Conservation (phyloP, 2,329 filamentous ascomycete genomes). For the Fusarium vanettenii region DNA sequence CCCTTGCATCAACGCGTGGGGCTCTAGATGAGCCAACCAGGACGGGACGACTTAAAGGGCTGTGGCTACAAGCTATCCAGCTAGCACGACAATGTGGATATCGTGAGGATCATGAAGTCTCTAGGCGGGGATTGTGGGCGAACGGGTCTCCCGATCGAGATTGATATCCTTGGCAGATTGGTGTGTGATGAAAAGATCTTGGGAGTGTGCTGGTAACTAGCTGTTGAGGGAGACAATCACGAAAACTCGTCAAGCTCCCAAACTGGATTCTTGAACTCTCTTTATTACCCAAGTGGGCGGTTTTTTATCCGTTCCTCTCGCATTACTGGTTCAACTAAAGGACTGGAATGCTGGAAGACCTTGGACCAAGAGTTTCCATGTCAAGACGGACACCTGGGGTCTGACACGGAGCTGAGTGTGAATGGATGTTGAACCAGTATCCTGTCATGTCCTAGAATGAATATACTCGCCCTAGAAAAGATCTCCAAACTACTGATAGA, state of each 20-base stretch:
- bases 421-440: background rate
- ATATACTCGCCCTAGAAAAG: background rate
- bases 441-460: background rate
- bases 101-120: background rate
- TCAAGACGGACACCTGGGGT: background rate
- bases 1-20: constrained; percentile 23
- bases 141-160: background rate
- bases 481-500: background rate
- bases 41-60: background rate
- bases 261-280: background rate
- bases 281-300: background rate
- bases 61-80: constrained; percentile 21
- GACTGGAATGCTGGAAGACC: background rate
- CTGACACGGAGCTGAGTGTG: background rate
- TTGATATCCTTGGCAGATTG: background rate
- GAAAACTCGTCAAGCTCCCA: background rate
- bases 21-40: background rate
- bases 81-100: background rate
- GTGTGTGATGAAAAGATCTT: background rate
- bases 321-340: background rate
- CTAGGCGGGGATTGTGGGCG: background rate
- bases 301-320: background rate
- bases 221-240: background rate
- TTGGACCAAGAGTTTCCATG: background rate
- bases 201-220: background rate